Conservation (phyloP, 2,329 filamentous ascomycete genomes). For the Calonectria hawksworthii region DNA sequence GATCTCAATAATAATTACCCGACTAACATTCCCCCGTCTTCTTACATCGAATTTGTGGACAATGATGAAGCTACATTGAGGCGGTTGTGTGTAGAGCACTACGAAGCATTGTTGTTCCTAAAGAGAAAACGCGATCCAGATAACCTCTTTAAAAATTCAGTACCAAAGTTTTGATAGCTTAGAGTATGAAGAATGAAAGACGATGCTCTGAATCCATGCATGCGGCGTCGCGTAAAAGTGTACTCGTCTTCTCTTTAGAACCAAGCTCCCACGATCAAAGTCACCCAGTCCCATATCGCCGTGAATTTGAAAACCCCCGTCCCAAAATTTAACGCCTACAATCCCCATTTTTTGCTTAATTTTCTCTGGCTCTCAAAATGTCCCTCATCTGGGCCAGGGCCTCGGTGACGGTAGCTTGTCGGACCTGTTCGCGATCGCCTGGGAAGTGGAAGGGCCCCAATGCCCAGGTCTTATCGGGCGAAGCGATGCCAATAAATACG, state of each 20-base stretch:
- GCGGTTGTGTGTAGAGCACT: no score
- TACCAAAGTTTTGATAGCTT: neutral
- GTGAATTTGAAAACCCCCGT: neutral
- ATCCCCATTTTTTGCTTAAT: neutral
- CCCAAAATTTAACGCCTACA: neutral
- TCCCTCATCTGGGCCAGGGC: conserved; percentile 27
- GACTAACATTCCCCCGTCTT: no score
- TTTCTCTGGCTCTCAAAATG: neutral
- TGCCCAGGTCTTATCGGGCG: neutral
- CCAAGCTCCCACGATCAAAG: neutral
- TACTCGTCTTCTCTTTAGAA: neutral
- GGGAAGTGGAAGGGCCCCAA: conserved; percentile 37
- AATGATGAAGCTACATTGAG: no score
- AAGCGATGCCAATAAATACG: conserved; percentile 35
- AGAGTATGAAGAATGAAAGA: neutral
- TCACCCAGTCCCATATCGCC: neutral
- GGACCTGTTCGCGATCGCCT: conserved; percentile 20
- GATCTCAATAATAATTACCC: no score
- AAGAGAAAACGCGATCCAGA: neutral
- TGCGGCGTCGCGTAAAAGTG: neutral
- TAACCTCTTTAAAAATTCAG: neutral
- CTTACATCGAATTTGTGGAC: no score
- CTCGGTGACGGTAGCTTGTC: conserved; percentile 22
- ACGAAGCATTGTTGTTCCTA: neutral
- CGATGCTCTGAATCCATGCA: neutral